Conservation (phyloP, 2,329 filamentous ascomycete genomes). For the Nemania bipapillata region DNA sequence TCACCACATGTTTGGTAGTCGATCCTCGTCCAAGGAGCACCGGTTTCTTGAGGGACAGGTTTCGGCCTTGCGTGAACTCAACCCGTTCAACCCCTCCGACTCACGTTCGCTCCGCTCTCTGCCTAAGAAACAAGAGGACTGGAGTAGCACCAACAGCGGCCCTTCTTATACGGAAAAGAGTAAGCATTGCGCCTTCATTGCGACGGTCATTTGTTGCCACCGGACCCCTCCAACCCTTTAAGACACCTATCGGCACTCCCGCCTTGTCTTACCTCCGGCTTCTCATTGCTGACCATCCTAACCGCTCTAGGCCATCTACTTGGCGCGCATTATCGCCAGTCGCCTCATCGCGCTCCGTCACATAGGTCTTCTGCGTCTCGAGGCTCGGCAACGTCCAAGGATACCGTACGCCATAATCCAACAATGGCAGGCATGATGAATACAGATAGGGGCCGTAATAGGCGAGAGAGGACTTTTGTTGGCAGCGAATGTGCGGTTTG, state of each 20-base stretch:
- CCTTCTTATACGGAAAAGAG: constrained; percentile 57
- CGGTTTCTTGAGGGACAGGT: constrained; percentile 53
- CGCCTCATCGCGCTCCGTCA: constrained; percentile 52
- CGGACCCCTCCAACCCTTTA: constrained; percentile 38
- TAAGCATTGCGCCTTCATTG: constrained; percentile 48
- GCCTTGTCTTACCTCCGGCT: constrained; percentile 31
- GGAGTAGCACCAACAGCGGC: constrained; percentile 46
- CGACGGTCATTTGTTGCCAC: constrained; percentile 21
- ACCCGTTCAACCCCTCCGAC: constrained; percentile 56
- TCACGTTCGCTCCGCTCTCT: constrained; percentile 50
- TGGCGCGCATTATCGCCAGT: constrained; percentile 51
- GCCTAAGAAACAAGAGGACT: constrained; percentile 48
- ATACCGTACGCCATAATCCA: constrained; percentile 50
- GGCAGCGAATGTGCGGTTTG: constrained; percentile 95
- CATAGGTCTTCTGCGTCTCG: constrained; percentile 55
- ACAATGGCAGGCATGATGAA: constrained; percentile 74
- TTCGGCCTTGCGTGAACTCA: constrained; percentile 54
- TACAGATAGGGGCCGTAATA: constrained; percentile 78
- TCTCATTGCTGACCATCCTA: constrained; percentile 44
- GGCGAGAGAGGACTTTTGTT: constrained; percentile 93
- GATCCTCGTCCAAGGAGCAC: constrained; percentile 58
- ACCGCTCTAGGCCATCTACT: constrained; percentile 54
- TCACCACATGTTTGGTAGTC: constrained; percentile 60
- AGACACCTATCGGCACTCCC: constrained; percentile 13
- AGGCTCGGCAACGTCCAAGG: constrained; percentile 53